Percentiles rank a stretch among this genome's conserved stretches.
phyloP scores from a whole-genome alignment of 345 rosid species.

The Xanthoceras sorbifolium region DNA sequence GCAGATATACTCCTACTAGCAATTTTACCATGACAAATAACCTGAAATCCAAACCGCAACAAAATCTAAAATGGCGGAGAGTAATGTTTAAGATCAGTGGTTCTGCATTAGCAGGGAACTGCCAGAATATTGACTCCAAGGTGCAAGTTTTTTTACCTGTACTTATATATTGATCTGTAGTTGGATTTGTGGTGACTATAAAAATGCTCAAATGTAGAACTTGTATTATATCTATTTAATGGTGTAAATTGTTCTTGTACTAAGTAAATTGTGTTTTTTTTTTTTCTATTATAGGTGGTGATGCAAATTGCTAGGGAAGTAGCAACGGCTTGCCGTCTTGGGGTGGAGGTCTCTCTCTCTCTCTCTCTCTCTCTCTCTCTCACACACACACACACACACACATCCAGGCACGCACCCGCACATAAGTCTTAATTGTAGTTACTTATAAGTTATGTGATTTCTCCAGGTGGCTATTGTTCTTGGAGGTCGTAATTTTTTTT shows the following conservation, averaged over 20 bases:
- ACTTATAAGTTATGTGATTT: background rate
- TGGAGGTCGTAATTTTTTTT: conserved; percentile 53
- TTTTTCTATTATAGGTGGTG: conserved; percentile 35
- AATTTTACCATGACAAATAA: conserved; percentile 23
- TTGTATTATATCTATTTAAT: background rate
- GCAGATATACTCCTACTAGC: conserved; percentile 24
- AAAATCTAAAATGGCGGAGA: conserved; percentile 44
- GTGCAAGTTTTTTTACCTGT: conserved; percentile 18
- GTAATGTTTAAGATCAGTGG: conserved; percentile 55
- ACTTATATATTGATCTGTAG: background rate
- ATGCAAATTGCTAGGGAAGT: conserved; percentile 54
- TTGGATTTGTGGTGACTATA: background rate
- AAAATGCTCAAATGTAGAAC: background rate
- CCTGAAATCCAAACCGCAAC: conserved; percentile 32
- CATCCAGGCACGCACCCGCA: too few species aligned
- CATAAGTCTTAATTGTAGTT: background rate
- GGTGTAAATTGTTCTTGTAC: background rate
- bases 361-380: background rate
- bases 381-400: too few species aligned
- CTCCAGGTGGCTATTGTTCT: conserved; percentile 51
- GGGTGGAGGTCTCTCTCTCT: conserved; percentile 39
- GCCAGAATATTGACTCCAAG: conserved; percentile 47
- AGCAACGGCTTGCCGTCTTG: conserved; percentile 38
- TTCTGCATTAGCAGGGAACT: conserved; percentile 43
- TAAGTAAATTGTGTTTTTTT: conserved; percentile 1